A percentile compares a stretch with the other conserved stretches of the same genome.
These are phyloP conservation scores for Vitis hybrid DNA, from an alignment of 177 flowering plant species.

Conservation along the genomic window DNA sequence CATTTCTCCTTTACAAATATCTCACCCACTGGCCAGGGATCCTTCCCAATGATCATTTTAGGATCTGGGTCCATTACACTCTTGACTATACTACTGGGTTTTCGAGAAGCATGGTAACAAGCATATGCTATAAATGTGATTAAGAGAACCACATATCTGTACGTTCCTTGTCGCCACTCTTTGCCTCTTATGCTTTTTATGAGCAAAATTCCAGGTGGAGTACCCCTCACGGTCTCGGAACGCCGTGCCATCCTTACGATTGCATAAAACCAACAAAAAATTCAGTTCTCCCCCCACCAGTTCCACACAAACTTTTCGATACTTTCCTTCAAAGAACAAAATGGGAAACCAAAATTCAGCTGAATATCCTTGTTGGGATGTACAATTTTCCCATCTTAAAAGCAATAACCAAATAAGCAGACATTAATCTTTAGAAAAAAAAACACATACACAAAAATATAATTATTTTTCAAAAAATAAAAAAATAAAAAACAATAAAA, in stretches of 20 bases:
- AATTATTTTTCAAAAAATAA: no score
- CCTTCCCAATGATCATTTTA: background rate
- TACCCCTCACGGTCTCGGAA: constrained; percentile 27
- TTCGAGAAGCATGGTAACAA: constrained; percentile 90
- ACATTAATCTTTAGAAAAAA: no score
- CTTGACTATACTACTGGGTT: constrained; percentile 89
- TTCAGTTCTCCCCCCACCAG: no score
- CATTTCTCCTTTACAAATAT: constrained; percentile 41
- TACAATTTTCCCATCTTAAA: no score
- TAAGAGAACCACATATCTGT: constrained; percentile 62
- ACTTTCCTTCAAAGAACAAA: no score
- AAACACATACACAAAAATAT: no score
- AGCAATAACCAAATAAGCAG: no score
- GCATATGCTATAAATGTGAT: constrained; percentile 89
- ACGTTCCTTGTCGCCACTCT: constrained; percentile 59
- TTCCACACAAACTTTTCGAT: no score
- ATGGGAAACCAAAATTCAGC: no score
- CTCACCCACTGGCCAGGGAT: constrained; percentile 68
- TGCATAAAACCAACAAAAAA: background rate
- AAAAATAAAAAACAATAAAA: no score
- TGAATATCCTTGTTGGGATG: no score
- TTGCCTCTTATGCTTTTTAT: constrained; percentile 55
- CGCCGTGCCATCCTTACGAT: constrained; percentile 8
- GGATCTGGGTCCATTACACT: constrained; percentile 74
- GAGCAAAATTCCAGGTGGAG: constrained; percentile 70